Base-by-base conservation (phyloP, 257 asterid species). In the Capsicum rhomboideum region DNA sequence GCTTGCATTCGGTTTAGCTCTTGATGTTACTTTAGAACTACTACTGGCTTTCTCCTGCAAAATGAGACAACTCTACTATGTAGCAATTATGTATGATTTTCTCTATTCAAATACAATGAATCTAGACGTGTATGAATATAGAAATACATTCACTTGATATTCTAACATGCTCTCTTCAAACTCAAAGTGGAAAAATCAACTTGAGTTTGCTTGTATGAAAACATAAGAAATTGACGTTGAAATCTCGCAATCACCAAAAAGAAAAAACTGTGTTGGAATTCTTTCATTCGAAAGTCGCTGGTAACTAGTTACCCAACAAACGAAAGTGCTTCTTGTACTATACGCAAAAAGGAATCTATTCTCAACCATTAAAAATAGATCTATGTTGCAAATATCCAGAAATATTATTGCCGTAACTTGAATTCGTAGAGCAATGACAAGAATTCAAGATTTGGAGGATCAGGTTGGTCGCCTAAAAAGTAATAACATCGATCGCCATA, bases 21-120 rank as follows among this genome's bases (percentile, higher is more conserved):
- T 88, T 54, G 84, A 78, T 68, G 87, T 82, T 59, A 64, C 88
- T 86, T 82, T 91, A 37, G 79, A 58, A 18, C 59, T 84, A 80
- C 83, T 81, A 82, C 82, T 87, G 86, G 86, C 78, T 83, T 87
- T 95, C 56, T 53, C 90, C 97, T 91, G 93, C 92, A 89, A 82
- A 21, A 83, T 56, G 53, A 83, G 46, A 74, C 23, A 49, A 20
- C 61, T 49, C 42, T 75, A 7, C 67, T 59, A 59, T n/a, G 67
- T 21, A 63, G 6, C 12, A 71, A 12, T 40, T 71, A 13, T 11
- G 79, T 42, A 71, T 23, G 37, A 12, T 44, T 44, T 72, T 72
- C 79, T 44, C 20, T 21, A 21, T 21, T 44, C 56, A 44, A 20
- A 18, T 2, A n/a, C 12, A 71, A n/a, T 40, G 54, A 20, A 40